Conservation (phyloP, 2,329 filamentous ascomycete genomes). For the Penicillium psychrosexuale region DNA sequence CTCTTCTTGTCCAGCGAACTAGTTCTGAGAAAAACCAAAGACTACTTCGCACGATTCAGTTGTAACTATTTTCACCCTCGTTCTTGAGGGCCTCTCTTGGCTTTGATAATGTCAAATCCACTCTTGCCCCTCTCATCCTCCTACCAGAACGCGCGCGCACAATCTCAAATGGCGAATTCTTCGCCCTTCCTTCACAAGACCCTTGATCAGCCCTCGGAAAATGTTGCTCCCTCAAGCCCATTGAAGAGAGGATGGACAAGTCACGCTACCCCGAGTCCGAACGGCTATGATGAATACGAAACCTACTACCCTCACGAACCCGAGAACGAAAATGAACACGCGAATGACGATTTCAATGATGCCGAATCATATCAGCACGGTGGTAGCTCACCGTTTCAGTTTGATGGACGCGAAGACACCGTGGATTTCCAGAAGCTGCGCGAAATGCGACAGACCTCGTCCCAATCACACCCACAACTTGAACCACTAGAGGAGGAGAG, state of each 20-base stretch:
- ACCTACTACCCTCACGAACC: slow-evolving; percentile 10
- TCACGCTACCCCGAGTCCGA: slow-evolving; percentile 9
- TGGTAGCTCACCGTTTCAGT: slow-evolving; percentile 41
- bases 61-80: background rate
- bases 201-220: slow-evolving; percentile 23
- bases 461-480: slow-evolving; percentile 12
- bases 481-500: slow-evolving; percentile 11
- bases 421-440: slow-evolving; percentile 30
- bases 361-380: slow-evolving; percentile 19
- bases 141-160: slow-evolving; percentile 40
- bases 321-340: slow-evolving; percentile 6
- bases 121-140: slow-evolving; percentile 43
- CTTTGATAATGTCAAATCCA: slow-evolving; percentile 37
- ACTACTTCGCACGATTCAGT: background rate
- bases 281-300: slow-evolving; percentile 17
- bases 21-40: slow-evolving; percentile 1
- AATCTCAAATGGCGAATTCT: slow-evolving; percentile 25
- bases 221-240: slow-evolving; percentile 26
- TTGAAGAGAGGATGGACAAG: slow-evolving; percentile 22
- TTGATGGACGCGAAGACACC: slow-evolving; percentile 32
- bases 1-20: background rate
- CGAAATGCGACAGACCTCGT: slow-evolving; percentile 12
- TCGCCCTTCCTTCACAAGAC: slow-evolving; percentile 25
- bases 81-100: background rate
- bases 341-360: slow-evolving; percentile 23